These are phyloP conservation scores for Lenwebbia sp. DNA, from an alignment of 345 rosid species.

Conservation along the genomic window DNA sequence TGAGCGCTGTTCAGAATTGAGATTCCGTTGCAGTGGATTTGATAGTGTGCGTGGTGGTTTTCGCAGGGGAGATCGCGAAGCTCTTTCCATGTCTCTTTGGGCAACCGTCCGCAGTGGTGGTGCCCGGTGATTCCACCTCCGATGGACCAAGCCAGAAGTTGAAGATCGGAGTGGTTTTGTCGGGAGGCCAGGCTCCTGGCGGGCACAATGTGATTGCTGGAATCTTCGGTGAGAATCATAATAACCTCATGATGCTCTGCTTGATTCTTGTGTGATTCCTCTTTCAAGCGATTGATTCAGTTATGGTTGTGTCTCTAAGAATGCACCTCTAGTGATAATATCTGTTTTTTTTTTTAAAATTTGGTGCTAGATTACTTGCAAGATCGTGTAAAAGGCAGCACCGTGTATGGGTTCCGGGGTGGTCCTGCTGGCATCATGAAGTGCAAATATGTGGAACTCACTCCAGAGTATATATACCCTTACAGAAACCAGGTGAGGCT, in stretches of 20 bases:
- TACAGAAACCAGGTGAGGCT: constrained; percentile 77
- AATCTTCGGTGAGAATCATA: constrained; percentile 51
- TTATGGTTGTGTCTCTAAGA: not conserved
- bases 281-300: not conserved
- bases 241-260: not conserved
- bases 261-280: not conserved
- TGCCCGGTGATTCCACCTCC: constrained; percentile 27
- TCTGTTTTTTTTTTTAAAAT: not conserved
- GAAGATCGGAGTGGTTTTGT: constrained; percentile 89
- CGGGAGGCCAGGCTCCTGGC: constrained; percentile 99
- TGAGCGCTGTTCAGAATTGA: not conserved
- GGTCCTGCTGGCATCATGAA: constrained; percentile 99
- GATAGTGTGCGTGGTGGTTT: not conserved
- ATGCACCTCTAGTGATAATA: not conserved
- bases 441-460: constrained; percentile 68
- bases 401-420: constrained; percentile 73
- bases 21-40: not conserved
- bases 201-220: constrained; percentile 98
- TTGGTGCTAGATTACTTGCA: constrained; percentile 65
- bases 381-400: constrained; percentile 65
- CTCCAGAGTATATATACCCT: constrained; percentile 59
- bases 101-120: constrained; percentile 65
- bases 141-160: constrained; percentile 33
- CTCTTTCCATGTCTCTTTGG: constrained; percentile 82
- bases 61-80: constrained; percentile 77